Evolutionary conservation across 2,329 filamentous ascomycete species (phyloP).

Genomic region (Coniochaeta ligniaria): DNA sequence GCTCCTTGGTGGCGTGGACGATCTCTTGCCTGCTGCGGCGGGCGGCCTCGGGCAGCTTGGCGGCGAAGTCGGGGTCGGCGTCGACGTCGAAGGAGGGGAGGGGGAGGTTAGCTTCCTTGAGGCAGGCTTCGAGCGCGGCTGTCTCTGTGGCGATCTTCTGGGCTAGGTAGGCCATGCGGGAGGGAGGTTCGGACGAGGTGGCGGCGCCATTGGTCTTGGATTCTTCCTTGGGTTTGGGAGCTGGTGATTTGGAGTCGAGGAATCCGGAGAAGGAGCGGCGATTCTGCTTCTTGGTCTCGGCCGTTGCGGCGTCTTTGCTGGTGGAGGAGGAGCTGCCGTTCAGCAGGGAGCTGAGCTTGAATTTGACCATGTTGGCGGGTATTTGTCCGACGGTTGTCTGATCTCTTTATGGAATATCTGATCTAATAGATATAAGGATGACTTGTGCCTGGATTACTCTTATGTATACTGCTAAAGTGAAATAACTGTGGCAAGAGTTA

Average conservation of each 20-base stretch:
- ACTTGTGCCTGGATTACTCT: neutral
- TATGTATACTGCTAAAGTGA: neutral
- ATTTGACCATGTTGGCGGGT: constrained; percentile 21
- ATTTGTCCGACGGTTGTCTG: neutral
- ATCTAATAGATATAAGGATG: neutral
- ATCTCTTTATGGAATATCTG: neutral
- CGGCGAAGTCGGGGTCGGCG: constrained; percentile 36
- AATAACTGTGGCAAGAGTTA: neutral
- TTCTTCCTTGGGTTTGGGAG: constrained; percentile 13
- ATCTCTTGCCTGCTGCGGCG: constrained; percentile 37
- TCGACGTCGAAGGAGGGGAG: constrained; percentile 38
- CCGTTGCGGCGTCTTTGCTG: constrained; percentile 7
- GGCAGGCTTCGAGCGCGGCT: constrained; percentile 39
- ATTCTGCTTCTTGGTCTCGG: constrained; percentile 24
- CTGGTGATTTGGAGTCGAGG: constrained; percentile 5
- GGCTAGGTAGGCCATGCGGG: constrained; percentile 37
- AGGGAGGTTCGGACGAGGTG: constrained; percentile 15
- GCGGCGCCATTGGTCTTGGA: neutral
- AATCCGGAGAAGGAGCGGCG: constrained; percentile 24
- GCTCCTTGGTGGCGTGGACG: constrained; percentile 39
- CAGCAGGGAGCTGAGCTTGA: constrained; percentile 28
- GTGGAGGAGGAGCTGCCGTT: constrained; percentile 13
- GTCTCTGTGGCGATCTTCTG: constrained; percentile 40
- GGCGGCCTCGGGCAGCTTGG: constrained; percentile 35
- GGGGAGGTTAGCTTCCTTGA: constrained; percentile 32